Base-by-base conservation (phyloP, 768 basidiomycete species). In the Lactifluus piperatus region DNA sequence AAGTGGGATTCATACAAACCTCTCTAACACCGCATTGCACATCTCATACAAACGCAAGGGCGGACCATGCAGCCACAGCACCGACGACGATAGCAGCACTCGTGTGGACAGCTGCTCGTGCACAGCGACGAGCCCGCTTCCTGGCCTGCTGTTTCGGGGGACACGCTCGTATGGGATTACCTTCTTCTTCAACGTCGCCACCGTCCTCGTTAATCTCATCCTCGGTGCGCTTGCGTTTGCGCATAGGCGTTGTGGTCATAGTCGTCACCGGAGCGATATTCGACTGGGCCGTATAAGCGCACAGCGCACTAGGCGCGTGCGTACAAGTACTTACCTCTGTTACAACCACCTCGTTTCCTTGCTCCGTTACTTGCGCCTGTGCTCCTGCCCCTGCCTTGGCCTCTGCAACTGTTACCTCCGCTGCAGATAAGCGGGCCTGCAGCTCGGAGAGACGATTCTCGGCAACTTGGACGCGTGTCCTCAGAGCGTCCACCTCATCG, bases 1-100 rank as follows among this genome's bases (percentile, higher is more conserved):
- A 13, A 14, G 20, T 32, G 43, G 5, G 26, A 47, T 29, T 27
- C 20, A 49, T 43, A 39, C 44, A 13, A 51, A 57, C 49, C 49
- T 51, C 49, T 56, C 37, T 22, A 51, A 9, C 11, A 14, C 8
- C 50, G 24, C 16, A 14, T 44, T 6, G 13, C 4, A 20, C 34
- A 46, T 29, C 39, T 58, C 51, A 62, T 37, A 49, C 51, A 53
- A 59, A 62, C 45, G 87, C 87, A 57, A 90, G 70, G 26, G 84
- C 85, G 18, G 83, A 80, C 87, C 87, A 89, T 2, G 86, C 78
- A 3, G 81, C 83, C 13, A 83, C 81, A 14, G 85, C 87, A 26
- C 87, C 87, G 41, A 89, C 70, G 0, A 80, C 78, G 32, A 84
- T 78, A 18, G 80, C 82, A 4, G 83, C 79, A 7, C 82, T 80